Conservation (phyloP, 345 rosid species). For the Microthlaspi erraticum region DNA sequence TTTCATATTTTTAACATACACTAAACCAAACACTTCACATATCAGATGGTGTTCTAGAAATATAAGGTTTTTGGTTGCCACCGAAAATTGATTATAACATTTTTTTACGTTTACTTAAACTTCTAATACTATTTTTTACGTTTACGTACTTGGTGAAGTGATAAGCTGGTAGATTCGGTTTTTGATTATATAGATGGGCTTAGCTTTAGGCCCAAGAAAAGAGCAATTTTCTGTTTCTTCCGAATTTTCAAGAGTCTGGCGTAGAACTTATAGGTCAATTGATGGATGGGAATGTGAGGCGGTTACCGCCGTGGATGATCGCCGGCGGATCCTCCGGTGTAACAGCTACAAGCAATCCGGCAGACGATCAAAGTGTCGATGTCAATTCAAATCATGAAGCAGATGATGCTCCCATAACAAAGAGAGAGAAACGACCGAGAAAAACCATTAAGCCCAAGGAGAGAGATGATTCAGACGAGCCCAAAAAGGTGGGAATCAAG, state of each 20-base stretch:
- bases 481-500: slow-evolving; percentile 14
- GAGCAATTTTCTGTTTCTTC: neutral
- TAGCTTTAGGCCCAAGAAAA: slow-evolving; percentile 15
- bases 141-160: neutral
- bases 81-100: no score
- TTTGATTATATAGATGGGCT: slow-evolving; percentile 7
- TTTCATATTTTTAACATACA: no score
- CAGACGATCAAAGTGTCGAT: neutral
- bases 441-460: slow-evolving; percentile 13
- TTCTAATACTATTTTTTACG: no score
- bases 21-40: no score
- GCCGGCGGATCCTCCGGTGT: slow-evolving; percentile 31
- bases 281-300: slow-evolving; percentile 36
- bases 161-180: neutral
- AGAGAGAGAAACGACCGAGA: slow-evolving; percentile 30
- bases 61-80: no score
- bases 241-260: neutral
- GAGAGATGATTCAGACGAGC: slow-evolving; percentile 15
- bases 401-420: slow-evolving; percentile 11
- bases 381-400: slow-evolving; percentile 5
- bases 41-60: no score
- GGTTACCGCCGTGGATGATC: slow-evolving; percentile 46
- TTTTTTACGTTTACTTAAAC: no score
- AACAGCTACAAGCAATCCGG: neutral
- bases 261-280: neutral